Conservation (phyloP, 1,139 yeast species). For the Suhomyces wounanorum region DNA sequence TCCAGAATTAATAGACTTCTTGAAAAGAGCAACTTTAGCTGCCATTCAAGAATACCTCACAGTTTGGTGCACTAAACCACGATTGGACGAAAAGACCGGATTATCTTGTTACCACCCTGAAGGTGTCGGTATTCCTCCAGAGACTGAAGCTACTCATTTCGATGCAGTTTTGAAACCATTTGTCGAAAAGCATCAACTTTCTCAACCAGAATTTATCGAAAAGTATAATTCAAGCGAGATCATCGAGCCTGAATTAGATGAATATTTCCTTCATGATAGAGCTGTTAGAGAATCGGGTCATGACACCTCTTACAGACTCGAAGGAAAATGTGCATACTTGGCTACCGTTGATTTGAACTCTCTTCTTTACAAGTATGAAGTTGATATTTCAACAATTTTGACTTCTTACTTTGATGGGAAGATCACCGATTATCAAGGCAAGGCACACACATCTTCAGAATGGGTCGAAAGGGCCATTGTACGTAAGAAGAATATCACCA, state of each 20-base stretch:
- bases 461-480: slow-evolving; percentile 63
- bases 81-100: slow-evolving; percentile 76
- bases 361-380: slow-evolving; percentile 84
- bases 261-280: slow-evolving; percentile 87
- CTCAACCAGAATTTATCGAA: slow-evolving; percentile 69
- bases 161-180: slow-evolving; percentile 70
- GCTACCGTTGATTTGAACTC: slow-evolving; percentile 92
- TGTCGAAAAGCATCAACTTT: slow-evolving; percentile 59
- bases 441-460: slow-evolving; percentile 48
- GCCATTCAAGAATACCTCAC: slow-evolving; percentile 85
- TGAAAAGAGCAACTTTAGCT: slow-evolving; percentile 65
- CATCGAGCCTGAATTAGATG: slow-evolving; percentile 78
- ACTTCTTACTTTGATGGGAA: slow-evolving; percentile 56
- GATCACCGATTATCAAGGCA: slow-evolving; percentile 35
- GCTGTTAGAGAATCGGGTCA: slow-evolving; percentile 98
- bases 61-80: slow-evolving; percentile 78
- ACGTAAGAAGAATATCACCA: slow-evolving; percentile 60
- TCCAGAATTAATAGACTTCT: slow-evolving; percentile 53
- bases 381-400: slow-evolving; percentile 73
- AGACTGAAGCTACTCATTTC: slow-evolving; percentile 91
- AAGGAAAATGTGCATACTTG: slow-evolving; percentile 83
- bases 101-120: slow-evolving; percentile 89
- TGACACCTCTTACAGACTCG: slow-evolving; percentile 88
- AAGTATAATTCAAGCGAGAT: slow-evolving; percentile 69
- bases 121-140: slow-evolving; percentile 93